Conservation (phyloP, 768 basidiomycete species). For the Tephrocybe sp. region DNA sequence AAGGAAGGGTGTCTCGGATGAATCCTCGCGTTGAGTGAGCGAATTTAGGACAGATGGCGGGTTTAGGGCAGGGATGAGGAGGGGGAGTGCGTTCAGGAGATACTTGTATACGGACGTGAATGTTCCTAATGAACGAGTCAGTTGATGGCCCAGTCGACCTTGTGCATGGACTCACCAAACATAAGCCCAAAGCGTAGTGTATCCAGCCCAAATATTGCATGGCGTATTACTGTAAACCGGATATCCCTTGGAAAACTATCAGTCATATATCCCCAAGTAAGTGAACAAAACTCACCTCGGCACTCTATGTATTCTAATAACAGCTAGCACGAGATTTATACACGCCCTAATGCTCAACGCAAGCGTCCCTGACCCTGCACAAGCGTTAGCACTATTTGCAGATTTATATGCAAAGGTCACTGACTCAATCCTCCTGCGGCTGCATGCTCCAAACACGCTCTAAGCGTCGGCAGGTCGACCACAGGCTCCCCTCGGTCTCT, state of each 20-base stretch:
- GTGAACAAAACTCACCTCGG: slow-evolving; percentile 50
- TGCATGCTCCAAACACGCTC: slow-evolving; percentile 72
- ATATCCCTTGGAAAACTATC: slow-evolving; percentile 43
- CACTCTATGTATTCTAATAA: slow-evolving; percentile 69
- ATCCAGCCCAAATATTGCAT: slow-evolving; percentile 83
- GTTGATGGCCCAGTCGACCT: too few relatives aligned
- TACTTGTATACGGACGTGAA: slow-evolving; percentile 81
- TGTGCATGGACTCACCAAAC: slow-evolving; percentile 54
- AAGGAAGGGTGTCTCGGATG: slow-evolving; percentile 18
- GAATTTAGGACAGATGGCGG: slow-evolving; percentile 27
- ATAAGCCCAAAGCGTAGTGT: slow-evolving; percentile 84
- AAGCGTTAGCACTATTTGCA: background rate
- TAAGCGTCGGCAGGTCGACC: slow-evolving; percentile 59
- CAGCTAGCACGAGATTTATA: slow-evolving; percentile 75
- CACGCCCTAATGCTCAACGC: slow-evolving; percentile 83
- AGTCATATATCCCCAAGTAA: background rate
- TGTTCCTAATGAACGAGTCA: slow-evolving; percentile 44
- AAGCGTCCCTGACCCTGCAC: slow-evolving; percentile 73
- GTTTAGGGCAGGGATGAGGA: slow-evolving; percentile 56
- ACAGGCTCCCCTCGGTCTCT: slow-evolving; percentile 77
- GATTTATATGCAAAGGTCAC: slow-evolving; percentile 28
- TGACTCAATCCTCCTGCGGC: slow-evolving; percentile 68
- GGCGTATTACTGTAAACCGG: slow-evolving; percentile 67
- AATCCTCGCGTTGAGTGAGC: slow-evolving; percentile 29
- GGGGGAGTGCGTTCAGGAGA: slow-evolving; percentile 74